Evolutionary conservation across 176 grass and related monocot species (phyloP), one percentile per base, ranked within the genome.

Genomic region (Saccharum officinarum): DNA sequence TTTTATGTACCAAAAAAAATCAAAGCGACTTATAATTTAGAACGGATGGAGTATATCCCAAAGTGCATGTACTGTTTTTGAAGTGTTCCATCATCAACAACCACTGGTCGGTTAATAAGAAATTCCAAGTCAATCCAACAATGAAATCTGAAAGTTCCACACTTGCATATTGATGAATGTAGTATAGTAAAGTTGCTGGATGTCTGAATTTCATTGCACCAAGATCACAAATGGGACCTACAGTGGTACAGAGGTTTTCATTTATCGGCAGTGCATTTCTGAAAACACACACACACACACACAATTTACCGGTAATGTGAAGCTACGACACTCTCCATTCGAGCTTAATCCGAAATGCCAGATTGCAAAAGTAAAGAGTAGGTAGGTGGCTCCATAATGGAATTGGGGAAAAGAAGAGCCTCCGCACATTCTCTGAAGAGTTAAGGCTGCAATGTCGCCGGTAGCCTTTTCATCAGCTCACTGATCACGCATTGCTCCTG

Each of bases 391-490:
- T 74, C 16, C 25, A 36, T 50, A 17, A 73, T 67, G 36, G 25
- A 2, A 23, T 8, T 34, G 23, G 28, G 11, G 8, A 2, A 18
- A 41, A 22, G 60, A 26, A 66, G 41, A 80, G 15, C 33, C 39
- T 79, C 40, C 11, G 8, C 71, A 61, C 36, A 70, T 81, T 87
- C 57, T 65, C 60, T 74, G 47, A 78, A 80, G 46, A 28, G 46
- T 31, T 73, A 85, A 89, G 83, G 83, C 77, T 85, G 83, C 70
- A 88, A 55, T 72, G 55, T 65, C 54, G 64, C 64, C 14, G 50
- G 31, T 65, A 72, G 55, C 65, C 50, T 85, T 86, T 76, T 71
- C 82, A 75, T 72, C 66, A 84, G 55, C 42, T 79, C 38, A 79
- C 54, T 42, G 30, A 83, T 63, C 69, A 74, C 33, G 68, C 30